A percentile compares a stretch with the other conserved stretches of the same genome.
Conservation (phyloP, 306 rosid species). For the Ziziphus jujuba region DNA sequence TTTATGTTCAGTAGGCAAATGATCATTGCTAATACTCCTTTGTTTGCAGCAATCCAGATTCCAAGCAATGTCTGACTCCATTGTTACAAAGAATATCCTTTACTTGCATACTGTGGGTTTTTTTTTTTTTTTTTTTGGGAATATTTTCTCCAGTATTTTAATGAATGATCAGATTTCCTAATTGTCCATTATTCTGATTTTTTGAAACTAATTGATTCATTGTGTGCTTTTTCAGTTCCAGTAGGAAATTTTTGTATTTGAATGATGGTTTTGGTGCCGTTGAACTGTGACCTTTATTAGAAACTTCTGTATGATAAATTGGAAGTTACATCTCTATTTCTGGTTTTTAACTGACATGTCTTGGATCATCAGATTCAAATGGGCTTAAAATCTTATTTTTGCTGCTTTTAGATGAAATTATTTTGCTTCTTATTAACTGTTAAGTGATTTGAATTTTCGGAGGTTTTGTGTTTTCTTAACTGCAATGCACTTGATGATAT, state of each 20-base stretch:
- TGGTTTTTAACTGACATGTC: constrained; percentile 6
- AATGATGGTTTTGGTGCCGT: neutral
- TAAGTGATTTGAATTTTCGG: constrained; percentile 5
- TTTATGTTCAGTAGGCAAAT: constrained; percentile 14
- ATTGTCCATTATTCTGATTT: neutral
- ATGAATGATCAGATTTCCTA: constrained; percentile 1
- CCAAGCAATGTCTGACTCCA: constrained; percentile 92
- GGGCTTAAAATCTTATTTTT: neutral
- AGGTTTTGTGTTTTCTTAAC: constrained; percentile 56
- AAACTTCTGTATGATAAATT: neutral
- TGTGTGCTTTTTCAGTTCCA: neutral
- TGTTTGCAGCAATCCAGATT: constrained; percentile 83
- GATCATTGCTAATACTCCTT: constrained; percentile 21
- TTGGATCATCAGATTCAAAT: constrained; percentile 4
- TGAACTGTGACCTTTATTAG: neutral
- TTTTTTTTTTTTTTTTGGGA: too few relatives aligned
- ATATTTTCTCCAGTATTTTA: neutral
- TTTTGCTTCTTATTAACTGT: neutral
- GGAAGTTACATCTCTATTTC: neutral
- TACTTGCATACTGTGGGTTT: constrained; percentile 7
- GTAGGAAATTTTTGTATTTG: neutral
- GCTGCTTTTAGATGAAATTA: neutral
- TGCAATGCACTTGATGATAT: constrained; percentile 80
- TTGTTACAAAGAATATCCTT: constrained; percentile 96
- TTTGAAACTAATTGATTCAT: neutral